phyloP scores from a whole-genome alignment of 208 protist species.

The Trypanosoma theileri region DNA sequence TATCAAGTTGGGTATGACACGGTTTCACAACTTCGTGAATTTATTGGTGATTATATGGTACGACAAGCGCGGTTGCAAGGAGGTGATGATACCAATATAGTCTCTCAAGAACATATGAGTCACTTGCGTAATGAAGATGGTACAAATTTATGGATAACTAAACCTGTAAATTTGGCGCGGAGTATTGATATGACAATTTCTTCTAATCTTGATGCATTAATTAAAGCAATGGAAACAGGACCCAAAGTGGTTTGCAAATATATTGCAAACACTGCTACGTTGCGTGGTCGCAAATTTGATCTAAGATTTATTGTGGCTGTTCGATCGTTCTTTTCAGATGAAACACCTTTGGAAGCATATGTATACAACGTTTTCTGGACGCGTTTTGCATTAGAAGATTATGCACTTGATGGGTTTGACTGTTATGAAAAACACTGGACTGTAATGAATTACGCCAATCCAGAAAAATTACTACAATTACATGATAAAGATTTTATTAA shows the following conservation, averaged over 20 bases:
- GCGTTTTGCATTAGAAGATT: slow-evolving; percentile 36
- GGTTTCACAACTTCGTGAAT: slow-evolving; percentile 29
- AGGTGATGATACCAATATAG: neutral
- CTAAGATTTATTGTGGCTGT: slow-evolving; percentile 40
- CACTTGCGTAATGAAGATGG: slow-evolving; percentile 25
- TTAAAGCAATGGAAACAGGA: slow-evolving; percentile 38
- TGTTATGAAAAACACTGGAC: slow-evolving; percentile 39
- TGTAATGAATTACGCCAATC: slow-evolving; percentile 38
- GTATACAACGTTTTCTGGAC: slow-evolving; percentile 41
- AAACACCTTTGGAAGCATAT: slow-evolving; percentile 26
- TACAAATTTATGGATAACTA: slow-evolving; percentile 40
- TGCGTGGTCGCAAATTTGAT: slow-evolving; percentile 33
- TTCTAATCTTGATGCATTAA: slow-evolving; percentile 37
- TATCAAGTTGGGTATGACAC: slow-evolving; percentile 40
- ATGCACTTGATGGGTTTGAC: slow-evolving; percentile 31
- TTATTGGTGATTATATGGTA: slow-evolving; percentile 38
- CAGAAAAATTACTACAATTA: slow-evolving; percentile 30
- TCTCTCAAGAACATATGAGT: slow-evolving; percentile 8
- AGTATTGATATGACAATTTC: slow-evolving; percentile 40
- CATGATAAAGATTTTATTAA: slow-evolving; percentile 32
- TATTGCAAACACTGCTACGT: slow-evolving; percentile 31
- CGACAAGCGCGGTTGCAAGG: slow-evolving; percentile 19
- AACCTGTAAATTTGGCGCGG: slow-evolving; percentile 30
- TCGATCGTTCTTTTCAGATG: slow-evolving; percentile 17
- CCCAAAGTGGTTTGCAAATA: slow-evolving; percentile 42